Evolutionary conservation across 805 yeast species (phyloP), one percentile per base, ranked within the genome.

Genomic region (Candida adriatica): DNA sequence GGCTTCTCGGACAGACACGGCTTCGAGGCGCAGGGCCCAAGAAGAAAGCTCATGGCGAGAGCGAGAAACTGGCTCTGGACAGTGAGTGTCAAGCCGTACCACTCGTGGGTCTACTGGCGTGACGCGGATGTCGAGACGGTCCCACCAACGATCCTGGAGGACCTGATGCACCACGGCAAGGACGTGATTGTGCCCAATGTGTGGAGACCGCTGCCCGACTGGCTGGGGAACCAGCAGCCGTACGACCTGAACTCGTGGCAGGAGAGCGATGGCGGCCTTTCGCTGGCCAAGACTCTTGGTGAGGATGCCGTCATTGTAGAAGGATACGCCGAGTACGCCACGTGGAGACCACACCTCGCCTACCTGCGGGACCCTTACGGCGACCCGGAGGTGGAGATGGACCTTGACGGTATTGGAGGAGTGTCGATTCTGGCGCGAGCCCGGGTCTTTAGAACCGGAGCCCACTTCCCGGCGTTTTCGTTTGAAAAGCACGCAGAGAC

Each of bases 271-370:
- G 92, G 87, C 37, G 94, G 88, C 0, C 51, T 80, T 33, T 81
- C 78, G 50, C 55, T 82, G 44, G 95, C 95, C 16, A 74, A 74
- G 27, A 59, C 68, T 8, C 66, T 90, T 31, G 88, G 80, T 52
- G 97, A 90, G 55, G 95, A 92, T 60, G 94, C 94, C 1, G 95
- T 92, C 35, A 88, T 90, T 37, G 98, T 90, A 9, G 98, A 90
- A 62, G 98, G 98, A 13, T 87, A 87, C 55, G 92, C 84, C 13
- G 98, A 90, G 60, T 92, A 86, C 56, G 95, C 94, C 27, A 90
- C 98, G 2, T 90, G 97, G 96, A 72, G 98, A 59, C 94, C 96
- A 2, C 97, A 90, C 61, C 68, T 90, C 47, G 97, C 97, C 1
- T 90, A 92, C 53, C 69, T 90, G 54, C 69, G 97, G 47, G 96